Base-by-base conservation (phyloP, 208 protist genomes). In the Lotmaria passim region DNA sequence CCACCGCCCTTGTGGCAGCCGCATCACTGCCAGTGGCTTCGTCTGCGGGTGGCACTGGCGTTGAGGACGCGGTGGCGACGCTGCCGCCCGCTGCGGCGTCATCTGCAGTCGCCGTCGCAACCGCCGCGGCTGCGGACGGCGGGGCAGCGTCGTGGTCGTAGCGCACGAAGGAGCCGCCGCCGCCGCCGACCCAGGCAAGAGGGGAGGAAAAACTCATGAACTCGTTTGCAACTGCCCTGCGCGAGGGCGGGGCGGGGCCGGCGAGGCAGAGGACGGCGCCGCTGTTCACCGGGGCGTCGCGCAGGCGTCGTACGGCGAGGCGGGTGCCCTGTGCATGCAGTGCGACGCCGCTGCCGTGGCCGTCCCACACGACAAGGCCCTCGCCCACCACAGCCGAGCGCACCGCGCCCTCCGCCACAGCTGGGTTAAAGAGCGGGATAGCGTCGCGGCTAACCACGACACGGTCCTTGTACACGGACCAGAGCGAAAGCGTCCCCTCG, bases 391-490 rank as follows among this genome's bases (percentile, higher is more conserved):
- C 72, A 36, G 52, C 52, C 56, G 79, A 79, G 39, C 75, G 75
- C 71, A 90, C 58, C 17, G 75, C 38, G 33, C 81, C 69, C 14
- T 74, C 34, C n/a, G 78, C 55, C 28, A 55, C 71, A 43, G 26
- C 76, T 30, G 60, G 55, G 46, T 73, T 41, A 69, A 93, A 74
- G 26, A 91, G 57, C 15, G 83, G 70, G 12, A 84, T 70, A 7
- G 79, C 68, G 60, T 93, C 86, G 47, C 85, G 78, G 76, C 82
- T 91, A 53, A 85, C 81, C 38, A 91, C 75, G 26, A 89, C 75
- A 44, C 83, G 85, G 61, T 95, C 85, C 66, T 83, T 84, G 77
- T 89, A 90, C 2, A 91, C 90, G 7, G 83, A 89, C 90, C 90
- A 95, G 11, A 90, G 78, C 38, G 86, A 89, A 55, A 89, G 56